These are phyloP conservation scores for Hypsizygus marmoreus DNA, from an alignment of 768 basidiomycete species.

Conservation along the genomic window DNA sequence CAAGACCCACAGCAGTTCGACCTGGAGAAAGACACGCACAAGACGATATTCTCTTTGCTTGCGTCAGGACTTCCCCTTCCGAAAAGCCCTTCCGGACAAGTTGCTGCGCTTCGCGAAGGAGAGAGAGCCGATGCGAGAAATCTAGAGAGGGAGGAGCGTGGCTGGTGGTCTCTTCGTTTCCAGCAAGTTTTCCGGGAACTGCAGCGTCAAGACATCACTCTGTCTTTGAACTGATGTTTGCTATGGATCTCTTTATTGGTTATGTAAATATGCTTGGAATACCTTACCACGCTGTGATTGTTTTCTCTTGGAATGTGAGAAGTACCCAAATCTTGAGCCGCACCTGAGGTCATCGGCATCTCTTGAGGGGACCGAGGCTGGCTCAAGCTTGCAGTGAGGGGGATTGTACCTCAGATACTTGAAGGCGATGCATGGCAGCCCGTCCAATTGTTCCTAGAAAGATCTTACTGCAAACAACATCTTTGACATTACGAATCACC, in stretches of 20 bases:
- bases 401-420: no score
- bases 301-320: no score
- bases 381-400: no score
- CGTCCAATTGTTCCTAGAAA: no score
- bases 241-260: neutral
- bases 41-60: slow-evolving; percentile 38
- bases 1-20: slow-evolving; percentile 24
- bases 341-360: no score
- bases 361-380: no score
- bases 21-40: slow-evolving; percentile 30
- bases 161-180: slow-evolving; percentile 74
- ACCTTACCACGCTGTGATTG: no score
- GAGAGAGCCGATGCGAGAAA: slow-evolving; percentile 20
- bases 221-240: slow-evolving; percentile 1
- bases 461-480: no score
- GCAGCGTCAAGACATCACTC: slow-evolving; percentile 32
- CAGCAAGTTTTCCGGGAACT: slow-evolving; percentile 51
- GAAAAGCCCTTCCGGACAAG: slow-evolving; percentile 71
- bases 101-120: slow-evolving; percentile 29
- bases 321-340: no score
- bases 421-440: no score
- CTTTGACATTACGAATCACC: no score
- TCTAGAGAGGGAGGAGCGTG: slow-evolving; percentile 66
- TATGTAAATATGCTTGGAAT: neutral
- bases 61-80: slow-evolving; percentile 58